Evolutionary conservation across 108 stramenopile species (phyloP), one percentile per base, ranked within the genome.

Genomic region (Nitzschia palea): DNA sequence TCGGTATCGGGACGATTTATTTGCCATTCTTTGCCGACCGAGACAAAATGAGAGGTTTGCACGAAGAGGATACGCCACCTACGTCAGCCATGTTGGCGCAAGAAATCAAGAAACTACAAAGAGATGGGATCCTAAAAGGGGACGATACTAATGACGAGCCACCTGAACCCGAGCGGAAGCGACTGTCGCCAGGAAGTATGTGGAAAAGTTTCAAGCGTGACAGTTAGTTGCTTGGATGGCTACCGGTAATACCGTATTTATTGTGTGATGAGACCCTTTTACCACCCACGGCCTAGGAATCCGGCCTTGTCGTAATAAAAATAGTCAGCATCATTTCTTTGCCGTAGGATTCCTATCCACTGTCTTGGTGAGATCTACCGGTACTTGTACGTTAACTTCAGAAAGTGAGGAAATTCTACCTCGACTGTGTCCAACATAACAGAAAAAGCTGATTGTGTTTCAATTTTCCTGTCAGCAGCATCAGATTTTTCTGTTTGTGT

Each of bases 21-120:
- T 33, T 81, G 9, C 81, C 81, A 0, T 82, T 78, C 44, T 29
- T 76, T 12, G 76, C 81, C 2, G 81, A 82, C 29, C 47, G 70
- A 29, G 81, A 82, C 47, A 70, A 66, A 48, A 50, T 82, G 34
- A 44, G 81, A 70, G 81, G 81, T 29, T 22, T 82, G 54, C 61
- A 73, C 42, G 81, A 82, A 60, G 81, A 82, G 43, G 18, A 44
- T 36, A 44, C 50, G 15, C 67, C 74, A 14, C 74, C 74, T 26
- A 76, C 74, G 1, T 76, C 74, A 33, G 62, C 61, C 42, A 76
- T 76, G 74, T 48, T 76, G 62, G 67, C 67, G 3, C 67, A 68
- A 64, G 74, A 76, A 55, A 76, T 76, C 44, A 62, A 47, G 33
- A 76, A 76, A 30, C 51, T 76, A 10, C 74, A 76, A 28, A 45